A percentile compares a stretch with the other conserved stretches of the same genome.
Evolutionary conservation across 495 filamentous ascomycete genomes (phyloP).

Genomic region (Amphirosellinia nigrospora): DNA sequence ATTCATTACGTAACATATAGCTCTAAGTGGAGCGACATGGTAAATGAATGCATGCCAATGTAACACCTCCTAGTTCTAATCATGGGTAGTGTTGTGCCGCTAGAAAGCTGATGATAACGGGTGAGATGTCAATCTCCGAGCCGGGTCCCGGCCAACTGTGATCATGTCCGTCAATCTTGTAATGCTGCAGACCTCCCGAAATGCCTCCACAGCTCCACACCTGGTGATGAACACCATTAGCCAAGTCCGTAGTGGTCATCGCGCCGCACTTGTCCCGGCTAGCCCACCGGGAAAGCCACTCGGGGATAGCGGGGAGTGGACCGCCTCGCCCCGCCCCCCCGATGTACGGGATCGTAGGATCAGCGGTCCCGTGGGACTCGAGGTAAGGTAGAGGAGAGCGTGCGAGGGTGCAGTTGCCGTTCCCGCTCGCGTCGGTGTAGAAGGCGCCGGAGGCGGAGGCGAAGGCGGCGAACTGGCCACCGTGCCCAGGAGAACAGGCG

Average conservation of each 20-base stretch:
- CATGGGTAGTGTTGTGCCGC: not conserved
- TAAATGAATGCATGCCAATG: no score
- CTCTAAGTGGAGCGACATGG: no score
- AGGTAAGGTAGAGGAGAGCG: not conserved
- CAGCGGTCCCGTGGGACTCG: slow-evolving; percentile 1
- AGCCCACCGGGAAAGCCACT: slow-evolving; percentile 5
- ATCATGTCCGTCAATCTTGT: not conserved
- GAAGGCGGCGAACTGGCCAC: slow-evolving; percentile 8
- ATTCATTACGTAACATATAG: no score
- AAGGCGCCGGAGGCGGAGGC: not conserved
- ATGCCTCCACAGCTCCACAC: not conserved
- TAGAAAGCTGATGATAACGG: slow-evolving; percentile 1
- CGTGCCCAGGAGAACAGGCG: not conserved
- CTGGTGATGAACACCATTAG: slow-evolving; percentile 1
- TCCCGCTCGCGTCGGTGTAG: slow-evolving; percentile 2
- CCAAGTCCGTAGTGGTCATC: slow-evolving; percentile 6
- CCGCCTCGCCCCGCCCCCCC: not conserved
- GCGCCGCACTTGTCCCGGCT: not conserved
- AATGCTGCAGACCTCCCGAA: not conserved
- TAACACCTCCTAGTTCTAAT: no score
- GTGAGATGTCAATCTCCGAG: slow-evolving; percentile 5
- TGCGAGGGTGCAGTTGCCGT: not conserved
- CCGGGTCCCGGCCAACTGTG: slow-evolving; percentile 5
- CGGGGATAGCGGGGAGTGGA: not conserved
- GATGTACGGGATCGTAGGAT: not conserved